Evolutionary conservation across 1,139 yeast genomes (phyloP).

Genomic region (Sugiyamaella pinicola): DNA sequence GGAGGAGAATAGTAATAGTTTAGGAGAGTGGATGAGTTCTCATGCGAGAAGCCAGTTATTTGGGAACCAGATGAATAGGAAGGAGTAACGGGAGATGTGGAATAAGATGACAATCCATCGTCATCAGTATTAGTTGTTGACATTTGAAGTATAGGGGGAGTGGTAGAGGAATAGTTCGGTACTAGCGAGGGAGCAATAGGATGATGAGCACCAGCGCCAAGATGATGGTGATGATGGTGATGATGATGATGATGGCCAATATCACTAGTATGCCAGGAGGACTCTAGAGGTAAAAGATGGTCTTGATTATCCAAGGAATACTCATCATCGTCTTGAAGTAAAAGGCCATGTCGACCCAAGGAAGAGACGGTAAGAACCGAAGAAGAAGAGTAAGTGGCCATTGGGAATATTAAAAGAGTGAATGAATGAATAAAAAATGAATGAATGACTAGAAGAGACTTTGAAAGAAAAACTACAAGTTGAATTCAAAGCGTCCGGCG

Average conservation of each 20-base stretch:
- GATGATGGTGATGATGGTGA: neutral
- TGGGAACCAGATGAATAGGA: constrained; percentile 17
- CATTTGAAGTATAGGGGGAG: constrained; percentile 18
- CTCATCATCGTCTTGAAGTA: constrained; percentile 16
- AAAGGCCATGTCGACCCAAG: constrained; percentile 15
- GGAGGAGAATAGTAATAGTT: constrained; percentile 17
- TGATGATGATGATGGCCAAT: neutral
- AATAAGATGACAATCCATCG: constrained; percentile 13
- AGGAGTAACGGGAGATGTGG: constrained; percentile 24
- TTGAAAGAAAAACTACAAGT: neutral
- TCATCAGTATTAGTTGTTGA: constrained; percentile 16
- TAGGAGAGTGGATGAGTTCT: neutral
- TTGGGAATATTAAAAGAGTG: constrained; percentile 1
- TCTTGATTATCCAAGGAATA: constrained; percentile 2
- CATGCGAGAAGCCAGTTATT: neutral
- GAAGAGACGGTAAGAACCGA: constrained; percentile 13
- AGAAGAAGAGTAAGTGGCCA: constrained; percentile 5
- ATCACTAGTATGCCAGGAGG: constrained; percentile 5
- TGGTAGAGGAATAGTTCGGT: constrained; percentile 8
- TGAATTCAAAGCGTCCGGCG: neutral
- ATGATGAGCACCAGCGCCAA: neutral
- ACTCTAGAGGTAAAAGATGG: constrained; percentile 1
- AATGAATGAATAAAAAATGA: constrained; percentile 3
- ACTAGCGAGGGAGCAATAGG: neutral
- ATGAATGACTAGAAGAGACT: neutral